Conservation (phyloP, 2,329 filamentous ascomycete genomes). For the Colletotrichum chlorophyti region DNA sequence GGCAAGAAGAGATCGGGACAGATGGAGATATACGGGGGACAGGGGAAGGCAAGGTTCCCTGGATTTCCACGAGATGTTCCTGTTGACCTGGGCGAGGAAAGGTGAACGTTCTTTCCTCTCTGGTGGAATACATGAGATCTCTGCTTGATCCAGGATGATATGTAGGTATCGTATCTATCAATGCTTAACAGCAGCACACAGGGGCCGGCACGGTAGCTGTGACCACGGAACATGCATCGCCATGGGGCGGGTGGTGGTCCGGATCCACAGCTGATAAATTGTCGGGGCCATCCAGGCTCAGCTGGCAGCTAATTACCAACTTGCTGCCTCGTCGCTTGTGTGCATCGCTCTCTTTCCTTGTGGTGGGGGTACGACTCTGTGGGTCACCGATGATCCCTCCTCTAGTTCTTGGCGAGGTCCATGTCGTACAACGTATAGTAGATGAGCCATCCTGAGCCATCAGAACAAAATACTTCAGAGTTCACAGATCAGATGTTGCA, state of each 20-base stretch:
- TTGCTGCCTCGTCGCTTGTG: too few relatives aligned
- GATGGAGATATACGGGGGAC: background rate
- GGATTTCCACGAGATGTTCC: too few relatives aligned
- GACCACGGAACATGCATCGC: background rate
- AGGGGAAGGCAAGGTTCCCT: background rate
- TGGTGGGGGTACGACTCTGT: constrained; percentile 21
- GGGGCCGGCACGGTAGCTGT: too few relatives aligned
- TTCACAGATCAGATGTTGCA: constrained; percentile 3
- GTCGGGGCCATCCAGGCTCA: constrained; percentile 6
- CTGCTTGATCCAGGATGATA: background rate
- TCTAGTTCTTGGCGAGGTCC: background rate
- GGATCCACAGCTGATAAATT: constrained; percentile 10
- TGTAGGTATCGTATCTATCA: constrained; percentile 20
- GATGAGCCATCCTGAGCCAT: constrained; percentile 18
- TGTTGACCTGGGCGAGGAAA: background rate
- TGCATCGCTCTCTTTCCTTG: too few relatives aligned
- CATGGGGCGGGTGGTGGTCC: background rate
- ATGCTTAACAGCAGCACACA: constrained; percentile 16
- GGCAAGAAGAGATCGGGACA: too few relatives aligned
- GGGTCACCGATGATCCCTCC: constrained; percentile 23
- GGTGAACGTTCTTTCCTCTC: background rate
- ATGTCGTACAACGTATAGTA: too few relatives aligned
- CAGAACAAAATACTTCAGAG: constrained; percentile 10
- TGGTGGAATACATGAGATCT: background rate
- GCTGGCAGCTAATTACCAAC: background rate